Evolutionary conservation across 1,284 basidiomycete species (phyloP).

Genomic region (Cutaneotrichosporon sp.): DNA sequence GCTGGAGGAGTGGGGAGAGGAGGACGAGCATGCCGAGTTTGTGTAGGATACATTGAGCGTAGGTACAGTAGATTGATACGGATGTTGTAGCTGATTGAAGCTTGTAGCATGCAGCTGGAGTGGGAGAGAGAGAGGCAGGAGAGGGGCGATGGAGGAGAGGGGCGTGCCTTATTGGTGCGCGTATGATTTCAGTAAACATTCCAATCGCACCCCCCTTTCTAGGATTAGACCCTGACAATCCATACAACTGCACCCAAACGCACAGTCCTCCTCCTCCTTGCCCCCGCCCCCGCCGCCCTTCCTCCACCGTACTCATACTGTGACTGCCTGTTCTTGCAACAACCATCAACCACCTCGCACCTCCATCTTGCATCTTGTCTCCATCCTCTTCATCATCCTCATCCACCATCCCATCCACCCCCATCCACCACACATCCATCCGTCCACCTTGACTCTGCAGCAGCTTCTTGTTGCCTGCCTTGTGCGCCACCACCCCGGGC

Average conservation of each 20-base stretch:
- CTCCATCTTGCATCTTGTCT: no score
- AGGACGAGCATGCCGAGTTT: constrained; percentile 1
- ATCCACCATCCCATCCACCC: not conserved
- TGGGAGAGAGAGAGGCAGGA: not conserved
- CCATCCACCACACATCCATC: not conserved
- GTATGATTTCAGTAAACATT: constrained; percentile 17
- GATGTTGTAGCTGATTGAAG: not conserved
- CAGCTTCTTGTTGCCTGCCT: not conserved
- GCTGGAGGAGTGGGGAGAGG: not conserved
- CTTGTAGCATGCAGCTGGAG: not conserved
- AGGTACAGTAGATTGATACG: no score
- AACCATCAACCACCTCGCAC: not conserved
- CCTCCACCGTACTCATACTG: no score
- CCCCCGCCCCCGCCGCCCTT: no score
- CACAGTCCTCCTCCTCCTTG: no score
- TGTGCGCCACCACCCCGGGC: not conserved
- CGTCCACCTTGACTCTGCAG: not conserved
- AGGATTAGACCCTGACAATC: not conserved
- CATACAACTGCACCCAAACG: no score
- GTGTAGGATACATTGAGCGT: not conserved
- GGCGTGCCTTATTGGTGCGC: constrained; percentile 9
- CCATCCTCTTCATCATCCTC: not conserved
- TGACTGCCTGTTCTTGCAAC: no score
- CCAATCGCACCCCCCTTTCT: not conserved
- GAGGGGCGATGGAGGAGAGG: not conserved